These are phyloP conservation scores for Botrytis deweyae DNA, from an alignment of 2,329 filamentous ascomycete genomes.

Conservation along the genomic window DNA sequence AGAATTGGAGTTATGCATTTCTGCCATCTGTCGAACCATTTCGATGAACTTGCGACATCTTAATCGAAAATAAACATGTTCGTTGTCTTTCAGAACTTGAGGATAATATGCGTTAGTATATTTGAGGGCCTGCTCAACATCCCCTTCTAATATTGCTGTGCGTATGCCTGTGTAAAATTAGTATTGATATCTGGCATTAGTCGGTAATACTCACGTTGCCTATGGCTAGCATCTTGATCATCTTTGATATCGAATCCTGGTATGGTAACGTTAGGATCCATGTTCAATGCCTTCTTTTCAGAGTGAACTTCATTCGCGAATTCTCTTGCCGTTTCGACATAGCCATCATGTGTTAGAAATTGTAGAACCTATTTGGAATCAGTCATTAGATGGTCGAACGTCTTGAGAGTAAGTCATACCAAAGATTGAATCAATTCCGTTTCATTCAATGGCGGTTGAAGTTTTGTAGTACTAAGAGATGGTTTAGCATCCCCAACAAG, in stretches of 20 bases:
- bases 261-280: constrained; percentile 53
- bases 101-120: constrained; percentile 77
- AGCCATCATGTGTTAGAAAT: constrained; percentile 92
- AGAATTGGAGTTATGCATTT: constrained; percentile 48
- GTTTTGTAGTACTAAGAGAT: constrained; percentile 42
- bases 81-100: constrained; percentile 73
- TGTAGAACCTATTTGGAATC: constrained; percentile 59
- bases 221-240: constrained; percentile 80
- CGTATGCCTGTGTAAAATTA: constrained; percentile 67
- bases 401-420: constrained; percentile 45
- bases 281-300: constrained; percentile 69
- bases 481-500: constrained; percentile 12
- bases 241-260: constrained; percentile 68
- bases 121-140: constrained; percentile 88
- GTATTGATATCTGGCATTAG: not conserved
- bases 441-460: constrained; percentile 66
- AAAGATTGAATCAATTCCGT: constrained; percentile 78
- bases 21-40: constrained; percentile 77
- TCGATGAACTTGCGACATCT: constrained; percentile 92
- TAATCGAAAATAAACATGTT: constrained; percentile 83
- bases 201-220: constrained; percentile 66
- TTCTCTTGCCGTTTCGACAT: constrained; percentile 85
- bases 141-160: constrained; percentile 81
- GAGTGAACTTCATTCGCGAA: constrained; percentile 79
- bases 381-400: constrained; percentile 8